These are phyloP conservation scores for Saksenaea oblongispora DNA, from an alignment of 371 early-diverging fungal genomes.

Conservation along the genomic window DNA sequence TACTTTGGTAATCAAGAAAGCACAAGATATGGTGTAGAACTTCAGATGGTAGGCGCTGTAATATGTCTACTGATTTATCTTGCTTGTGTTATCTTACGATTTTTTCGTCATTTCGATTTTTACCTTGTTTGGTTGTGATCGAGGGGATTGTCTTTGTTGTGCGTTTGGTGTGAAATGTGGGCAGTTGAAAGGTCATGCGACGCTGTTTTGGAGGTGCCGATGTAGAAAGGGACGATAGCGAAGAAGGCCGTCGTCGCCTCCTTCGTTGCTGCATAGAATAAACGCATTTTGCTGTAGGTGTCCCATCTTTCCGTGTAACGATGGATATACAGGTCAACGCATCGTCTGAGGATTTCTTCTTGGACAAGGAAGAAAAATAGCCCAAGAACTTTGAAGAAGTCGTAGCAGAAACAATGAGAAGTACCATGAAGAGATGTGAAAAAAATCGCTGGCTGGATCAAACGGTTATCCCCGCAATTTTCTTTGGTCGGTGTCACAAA, in stretches of 20 bases:
- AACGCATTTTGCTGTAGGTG: constrained; percentile 14
- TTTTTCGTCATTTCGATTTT: not conserved
- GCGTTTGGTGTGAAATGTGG: not conserved
- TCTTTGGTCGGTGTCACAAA: not conserved
- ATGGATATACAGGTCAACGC: constrained; percentile 13
- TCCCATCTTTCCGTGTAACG: constrained; percentile 20
- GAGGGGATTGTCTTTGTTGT: not conserved
- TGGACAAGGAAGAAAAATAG: not conserved
- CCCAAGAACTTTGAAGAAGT: not conserved
- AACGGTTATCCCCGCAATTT: constrained; percentile 6
- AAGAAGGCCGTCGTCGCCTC: not conserved
- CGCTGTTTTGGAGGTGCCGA: not conserved
- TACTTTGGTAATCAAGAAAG: constrained; percentile 24
- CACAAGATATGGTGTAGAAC: constrained; percentile 23
- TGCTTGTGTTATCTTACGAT: not conserved
- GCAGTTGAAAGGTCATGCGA: constrained; percentile 1
- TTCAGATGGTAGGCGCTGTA: constrained; percentile 28
- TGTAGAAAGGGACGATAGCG: not conserved
- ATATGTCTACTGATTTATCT: not conserved
- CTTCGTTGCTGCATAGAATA: not conserved
- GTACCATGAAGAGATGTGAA: not conserved
- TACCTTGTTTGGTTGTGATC: not conserved
- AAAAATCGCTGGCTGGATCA: not conserved
- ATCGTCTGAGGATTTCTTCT: not conserved
- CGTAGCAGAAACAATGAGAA: not conserved